phyloP scores from a whole-genome alignment of 1,284 basidiomycete genomes.

The Hortiboletus rubellus region DNA sequence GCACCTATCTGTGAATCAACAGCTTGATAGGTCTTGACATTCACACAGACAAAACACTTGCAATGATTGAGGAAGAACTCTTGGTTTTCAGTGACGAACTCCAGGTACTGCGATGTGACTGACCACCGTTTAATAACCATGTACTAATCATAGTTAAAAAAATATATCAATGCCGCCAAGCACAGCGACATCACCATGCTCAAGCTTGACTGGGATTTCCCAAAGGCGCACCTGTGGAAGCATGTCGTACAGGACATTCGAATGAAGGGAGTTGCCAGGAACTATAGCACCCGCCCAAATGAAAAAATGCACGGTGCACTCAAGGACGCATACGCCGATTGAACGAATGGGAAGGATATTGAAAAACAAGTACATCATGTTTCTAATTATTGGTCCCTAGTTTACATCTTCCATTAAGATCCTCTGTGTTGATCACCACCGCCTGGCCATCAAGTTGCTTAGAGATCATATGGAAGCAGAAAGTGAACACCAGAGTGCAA shows the following conservation, averaged over 20 bases:
- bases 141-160: not conserved
- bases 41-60: not conserved
- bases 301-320: slow-evolving; percentile 35
- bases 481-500: no score
- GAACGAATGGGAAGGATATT: slow-evolving; percentile 37
- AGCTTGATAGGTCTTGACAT: not conserved
- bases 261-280: slow-evolving; percentile 32
- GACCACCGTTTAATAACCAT: not conserved
- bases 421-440: not conserved
- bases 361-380: not conserved
- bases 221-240: slow-evolving; percentile 34
- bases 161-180: not conserved
- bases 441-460: not conserved
- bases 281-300: slow-evolving; percentile 38
- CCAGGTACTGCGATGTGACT: not conserved
- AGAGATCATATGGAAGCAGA: not conserved
- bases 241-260: slow-evolving; percentile 38
- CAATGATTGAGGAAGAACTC: not conserved
- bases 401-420: not conserved
- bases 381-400: not conserved
- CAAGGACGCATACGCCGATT: slow-evolving; percentile 29
- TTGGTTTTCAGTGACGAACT: not conserved
- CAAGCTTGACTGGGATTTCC: slow-evolving; percentile 35
- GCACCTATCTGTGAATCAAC: not conserved
- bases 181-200: not conserved